These are phyloP conservation scores for Acanthamoeba royreba DNA, from an alignment of 208 protist genomes.

Conservation along the genomic window DNA sequence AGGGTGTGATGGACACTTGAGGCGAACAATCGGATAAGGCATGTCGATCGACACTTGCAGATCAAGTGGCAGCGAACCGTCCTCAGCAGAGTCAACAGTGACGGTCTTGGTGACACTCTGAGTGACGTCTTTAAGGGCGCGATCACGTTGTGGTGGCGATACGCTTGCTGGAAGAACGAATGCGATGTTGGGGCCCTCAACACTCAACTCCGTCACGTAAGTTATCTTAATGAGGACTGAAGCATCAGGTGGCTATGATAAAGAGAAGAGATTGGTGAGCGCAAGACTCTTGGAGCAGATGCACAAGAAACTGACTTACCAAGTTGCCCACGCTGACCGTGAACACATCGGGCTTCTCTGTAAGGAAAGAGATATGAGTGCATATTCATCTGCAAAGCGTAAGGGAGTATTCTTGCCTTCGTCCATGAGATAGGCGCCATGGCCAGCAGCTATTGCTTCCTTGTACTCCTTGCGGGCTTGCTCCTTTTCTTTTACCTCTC, in stretches of 20 bases:
- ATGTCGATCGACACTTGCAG: constrained; percentile 52
- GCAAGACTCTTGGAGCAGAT: no score
- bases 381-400: no score
- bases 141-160: not conserved
- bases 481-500: constrained; percentile 75
- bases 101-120: not conserved
- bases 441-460: constrained; percentile 60
- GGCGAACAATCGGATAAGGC: constrained; percentile 60
- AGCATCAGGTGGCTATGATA: constrained; percentile 42
- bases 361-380: no score
- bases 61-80: not conserved
- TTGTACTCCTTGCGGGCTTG: constrained; percentile 67
- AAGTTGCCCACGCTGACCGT: constrained; percentile 66
- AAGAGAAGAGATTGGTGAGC: no score
- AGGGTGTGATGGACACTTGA: constrained; percentile 52
- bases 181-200: constrained; percentile 54
- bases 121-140: not conserved
- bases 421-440: constrained; percentile 73
- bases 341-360: constrained; percentile 68
- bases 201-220: constrained; percentile 52
- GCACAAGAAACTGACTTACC: no score
- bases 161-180: constrained; percentile 62
- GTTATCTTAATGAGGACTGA: constrained; percentile 62
- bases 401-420: constrained; percentile 55
- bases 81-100: not conserved